Evolutionary conservation across 2,329 filamentous ascomycete genomes (phyloP).

Genomic region (Aureobasidium pullulans): DNA sequence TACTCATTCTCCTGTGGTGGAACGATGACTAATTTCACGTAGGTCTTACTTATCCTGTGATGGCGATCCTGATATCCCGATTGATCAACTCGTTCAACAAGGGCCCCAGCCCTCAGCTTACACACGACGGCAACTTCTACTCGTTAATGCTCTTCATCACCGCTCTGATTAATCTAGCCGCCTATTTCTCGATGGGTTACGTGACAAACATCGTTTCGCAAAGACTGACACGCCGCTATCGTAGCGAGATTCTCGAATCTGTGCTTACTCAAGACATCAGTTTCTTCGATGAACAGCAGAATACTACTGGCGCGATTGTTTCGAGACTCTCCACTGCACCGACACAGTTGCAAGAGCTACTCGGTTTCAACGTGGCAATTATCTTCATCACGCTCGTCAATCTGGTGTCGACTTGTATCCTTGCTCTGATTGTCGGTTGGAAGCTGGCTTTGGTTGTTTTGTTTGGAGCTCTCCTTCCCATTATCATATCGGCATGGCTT

Average conservation of each 20-base stretch:
- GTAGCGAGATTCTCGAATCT: constrained; percentile 33
- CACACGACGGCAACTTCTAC: constrained; percentile 73
- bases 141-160: constrained; percentile 69
- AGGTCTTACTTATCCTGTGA: constrained; percentile 62
- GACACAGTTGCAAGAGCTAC: constrained; percentile 38
- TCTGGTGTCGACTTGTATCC: constrained; percentile 22
- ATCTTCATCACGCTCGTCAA: constrained; percentile 45
- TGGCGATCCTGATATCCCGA: constrained; percentile 81
- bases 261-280: constrained; percentile 35
- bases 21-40: no score
- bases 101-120: constrained; percentile 50
- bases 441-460: constrained; percentile 29
- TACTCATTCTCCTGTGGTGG: no score
- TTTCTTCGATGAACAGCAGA: constrained; percentile 39
- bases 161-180: constrained; percentile 38
- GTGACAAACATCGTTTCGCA: constrained; percentile 27
- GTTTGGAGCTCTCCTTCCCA: constrained; percentile 26
- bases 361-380: constrained; percentile 34
- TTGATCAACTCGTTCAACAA: constrained; percentile 63
- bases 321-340: constrained; percentile 38
- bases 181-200: constrained; percentile 41
- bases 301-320: constrained; percentile 37
- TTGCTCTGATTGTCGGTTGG: constrained; percentile 30
- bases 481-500: constrained; percentile 28
- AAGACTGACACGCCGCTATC: neutral